Conservation (phyloP, 306 rosid genomes). For the Fragaria iinumae region DNA sequence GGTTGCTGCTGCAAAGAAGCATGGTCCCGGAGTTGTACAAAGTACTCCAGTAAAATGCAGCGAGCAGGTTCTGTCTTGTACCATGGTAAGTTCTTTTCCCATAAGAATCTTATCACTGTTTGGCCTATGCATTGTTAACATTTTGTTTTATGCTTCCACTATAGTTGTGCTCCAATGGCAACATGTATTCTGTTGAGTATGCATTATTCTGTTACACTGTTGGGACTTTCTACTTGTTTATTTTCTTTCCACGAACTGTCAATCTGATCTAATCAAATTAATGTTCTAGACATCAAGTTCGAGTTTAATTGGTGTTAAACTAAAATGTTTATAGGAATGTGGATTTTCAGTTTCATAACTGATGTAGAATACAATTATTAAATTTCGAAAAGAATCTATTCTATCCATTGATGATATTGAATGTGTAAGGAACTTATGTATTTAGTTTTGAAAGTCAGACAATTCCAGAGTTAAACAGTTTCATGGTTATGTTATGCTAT, state of each 20-base stretch:
- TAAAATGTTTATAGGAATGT: background rate
- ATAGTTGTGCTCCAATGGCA: background rate
- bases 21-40: constrained; percentile 13
- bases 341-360: background rate
- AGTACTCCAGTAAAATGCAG: constrained; percentile 4
- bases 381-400: too few relatives aligned
- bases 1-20: constrained; percentile 30
- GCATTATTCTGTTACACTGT: background rate
- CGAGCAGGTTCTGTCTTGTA: constrained; percentile 24
- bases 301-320: background rate
- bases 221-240: background rate
- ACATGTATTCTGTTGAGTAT: constrained; percentile 1
- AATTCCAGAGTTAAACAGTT: background rate
- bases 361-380: background rate
- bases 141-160: background rate
- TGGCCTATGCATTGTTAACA: background rate
- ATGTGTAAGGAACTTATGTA: background rate
- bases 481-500: background rate
- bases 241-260: background rate
- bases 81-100: constrained; percentile 20
- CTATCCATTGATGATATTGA: background rate
- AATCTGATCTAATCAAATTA: background rate
- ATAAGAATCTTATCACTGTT: background rate
- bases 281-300: background rate
- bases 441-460: background rate